These are phyloP conservation scores for Penicillium thymicola DNA, from an alignment of 2,329 filamentous ascomycete species.

Conservation along the genomic window DNA sequence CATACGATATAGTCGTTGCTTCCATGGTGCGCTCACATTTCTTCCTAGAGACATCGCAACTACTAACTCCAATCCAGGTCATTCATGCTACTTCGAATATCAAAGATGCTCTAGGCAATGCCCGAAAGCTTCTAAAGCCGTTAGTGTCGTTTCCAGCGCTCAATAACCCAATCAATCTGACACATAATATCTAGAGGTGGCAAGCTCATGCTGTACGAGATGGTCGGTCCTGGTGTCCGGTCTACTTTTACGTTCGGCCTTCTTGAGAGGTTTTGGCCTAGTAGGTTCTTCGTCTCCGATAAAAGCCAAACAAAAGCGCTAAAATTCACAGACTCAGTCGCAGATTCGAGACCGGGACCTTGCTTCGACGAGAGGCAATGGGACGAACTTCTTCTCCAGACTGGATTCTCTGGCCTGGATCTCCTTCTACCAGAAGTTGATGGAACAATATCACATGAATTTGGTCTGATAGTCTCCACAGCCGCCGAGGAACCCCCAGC, in stretches of 20 bases:
- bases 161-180: not conserved
- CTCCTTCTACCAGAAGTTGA: not conserved
- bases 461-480: not conserved
- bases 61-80: not conserved
- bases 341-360: not conserved
- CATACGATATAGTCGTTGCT: conserved; percentile 20
- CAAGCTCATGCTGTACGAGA: not conserved
- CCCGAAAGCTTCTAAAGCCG: not conserved
- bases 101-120: not conserved
- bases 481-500: not conserved
- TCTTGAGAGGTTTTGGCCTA: not conserved
- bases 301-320: not conserved
- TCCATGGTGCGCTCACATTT: not conserved
- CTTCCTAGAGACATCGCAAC: not conserved
- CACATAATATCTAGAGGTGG: not conserved
- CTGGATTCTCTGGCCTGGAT: not conserved
- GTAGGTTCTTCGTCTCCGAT: not conserved
- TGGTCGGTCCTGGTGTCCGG: not conserved
- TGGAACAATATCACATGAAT: not conserved
- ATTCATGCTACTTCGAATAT: not conserved
- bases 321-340: not conserved
- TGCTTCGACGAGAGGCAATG: not conserved
- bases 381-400: not conserved
- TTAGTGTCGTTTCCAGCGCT: not conserved
- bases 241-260: not conserved